These are phyloP conservation scores for Pseudogymnoascus sp. DNA, from an alignment of 2,329 filamentous ascomycete species.

Conservation along the genomic window DNA sequence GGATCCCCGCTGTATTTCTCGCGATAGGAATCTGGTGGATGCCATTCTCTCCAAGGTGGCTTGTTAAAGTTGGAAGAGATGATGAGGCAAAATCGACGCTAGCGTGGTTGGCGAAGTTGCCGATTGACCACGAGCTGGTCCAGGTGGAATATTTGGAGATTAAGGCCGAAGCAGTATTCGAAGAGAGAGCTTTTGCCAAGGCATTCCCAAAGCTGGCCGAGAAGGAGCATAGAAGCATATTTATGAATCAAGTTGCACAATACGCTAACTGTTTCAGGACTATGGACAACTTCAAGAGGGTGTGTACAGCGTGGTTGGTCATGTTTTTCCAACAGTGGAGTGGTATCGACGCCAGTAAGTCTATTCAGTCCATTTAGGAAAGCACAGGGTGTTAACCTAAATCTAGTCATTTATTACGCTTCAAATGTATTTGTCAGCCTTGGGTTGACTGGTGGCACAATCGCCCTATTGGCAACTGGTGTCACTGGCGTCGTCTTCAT, in stretches of 20 bases:
- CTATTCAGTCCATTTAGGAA: not conserved
- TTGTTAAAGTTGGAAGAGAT: constrained; percentile 34
- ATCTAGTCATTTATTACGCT: constrained; percentile 40
- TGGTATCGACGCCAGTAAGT: constrained; percentile 32
- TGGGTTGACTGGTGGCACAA: constrained; percentile 51
- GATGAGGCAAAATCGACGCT: constrained; percentile 40
- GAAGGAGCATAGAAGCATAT: constrained; percentile 34
- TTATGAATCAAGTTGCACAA: constrained; percentile 39
- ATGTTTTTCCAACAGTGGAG: constrained; percentile 43
- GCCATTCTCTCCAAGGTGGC: constrained; percentile 39
- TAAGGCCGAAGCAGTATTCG: constrained; percentile 37
- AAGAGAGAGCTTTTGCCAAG: constrained; percentile 34
- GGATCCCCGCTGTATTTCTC: constrained; percentile 37
- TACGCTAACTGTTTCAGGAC: constrained; percentile 40
- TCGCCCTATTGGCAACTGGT: constrained; percentile 51
- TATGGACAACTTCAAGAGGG: constrained; percentile 42
- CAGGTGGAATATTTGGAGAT: constrained; percentile 40
- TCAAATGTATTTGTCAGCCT: constrained; percentile 58
- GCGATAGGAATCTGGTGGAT: constrained; percentile 37
- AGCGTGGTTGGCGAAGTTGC: constrained; percentile 34
- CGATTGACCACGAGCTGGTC: constrained; percentile 32
- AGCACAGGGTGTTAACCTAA: constrained; percentile 31
- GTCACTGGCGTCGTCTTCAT: constrained; percentile 51
- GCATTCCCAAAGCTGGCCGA: constrained; percentile 37
- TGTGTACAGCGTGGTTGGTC: constrained; percentile 35